A percentile compares a stretch with the other conserved stretches of the same genome.
phyloP scores from a whole-genome alignment of 257 asterid genomes.

The Asclepias syriaca region DNA sequence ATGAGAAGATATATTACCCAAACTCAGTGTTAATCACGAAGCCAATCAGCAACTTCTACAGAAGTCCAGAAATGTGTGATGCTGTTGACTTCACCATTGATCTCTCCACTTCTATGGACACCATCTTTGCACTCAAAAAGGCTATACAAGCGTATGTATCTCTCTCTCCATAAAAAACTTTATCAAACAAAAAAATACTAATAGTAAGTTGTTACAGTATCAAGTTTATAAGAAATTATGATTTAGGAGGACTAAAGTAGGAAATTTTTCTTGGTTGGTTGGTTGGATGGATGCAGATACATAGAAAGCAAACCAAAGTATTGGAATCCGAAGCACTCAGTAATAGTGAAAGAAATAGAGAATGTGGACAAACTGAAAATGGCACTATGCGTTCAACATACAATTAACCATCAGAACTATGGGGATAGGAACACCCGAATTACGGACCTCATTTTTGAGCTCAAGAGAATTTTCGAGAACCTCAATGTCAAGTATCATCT shows the following conservation, averaged over 20 bases:
- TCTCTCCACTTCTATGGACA: constrained; percentile 45
- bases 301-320: constrained; percentile 61
- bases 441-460: constrained; percentile 46
- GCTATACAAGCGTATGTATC: constrained; percentile 42
- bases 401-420: constrained; percentile 54
- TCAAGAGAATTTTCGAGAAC: constrained; percentile 49
- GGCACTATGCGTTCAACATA: constrained; percentile 45
- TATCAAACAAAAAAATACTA: no score
- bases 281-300: constrained; percentile 13
- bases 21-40: constrained; percentile 44
- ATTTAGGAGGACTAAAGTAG: no score
- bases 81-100: constrained; percentile 42
- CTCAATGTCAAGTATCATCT: constrained; percentile 46
- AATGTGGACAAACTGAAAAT: constrained; percentile 47
- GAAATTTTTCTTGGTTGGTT: no score
- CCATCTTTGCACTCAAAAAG: constrained; percentile 45
- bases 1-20: constrained; percentile 61
- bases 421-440: constrained; percentile 43
- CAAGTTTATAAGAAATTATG: no score
- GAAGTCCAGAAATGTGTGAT: constrained; percentile 69
- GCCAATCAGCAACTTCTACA: constrained; percentile 60
- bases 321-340: constrained; percentile 54
- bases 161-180: no score
- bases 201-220: no score
- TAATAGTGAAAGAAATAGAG: constrained; percentile 49